Evolutionary conservation across 2,329 filamentous ascomycete genomes (phyloP), one percentile per base, ranked within the genome.

Genomic region (Thelonectria discophora): DNA sequence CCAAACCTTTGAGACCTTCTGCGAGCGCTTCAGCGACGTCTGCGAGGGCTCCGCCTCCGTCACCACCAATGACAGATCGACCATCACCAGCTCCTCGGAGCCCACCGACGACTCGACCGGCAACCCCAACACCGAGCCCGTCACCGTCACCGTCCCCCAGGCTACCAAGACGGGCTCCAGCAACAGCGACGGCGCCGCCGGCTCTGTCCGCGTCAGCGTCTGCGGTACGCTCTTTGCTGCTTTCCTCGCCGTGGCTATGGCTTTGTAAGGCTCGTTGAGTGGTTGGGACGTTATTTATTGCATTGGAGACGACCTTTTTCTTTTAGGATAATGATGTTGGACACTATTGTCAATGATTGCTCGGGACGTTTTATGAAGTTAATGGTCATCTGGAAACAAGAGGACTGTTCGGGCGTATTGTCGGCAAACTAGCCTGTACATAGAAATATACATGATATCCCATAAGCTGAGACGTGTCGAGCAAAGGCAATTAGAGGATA

Each of bases 21-120:
- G 74, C 62, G 60, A 75, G 3, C 66, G 65, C 18, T 76, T 72
- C 52, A 70, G 64, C 56, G 68, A 74, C 30, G 74, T 65, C 21
- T 76, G 74, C 58, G 53, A 64, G 5, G 27, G 27, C 5, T 52
- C 34, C 5, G 53, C 52, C 42, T 62, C 64, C 47, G 30, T 52
- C 37, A 62, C 66, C 30, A 56, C 54, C 11, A 62, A 54, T 15
- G n/a, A 55, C 1, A 57, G 9, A 2, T 30, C 64, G 18, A 62
- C 27, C 46, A 54, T 62, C 5, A 66, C 64, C 12, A 48, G 55
- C 15, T 37, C 43, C 40, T 52, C 58, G n/a, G 43, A 42, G 45
- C 61, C 64, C 17, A 52, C 45, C 20, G 54, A 52, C 24, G 42
- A 56, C 20, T 55, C 37, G 15, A 34, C 17, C 15, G 32, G 30